Conservation (phyloP, 208 protist genomes). For the Trypanosomatidae sp. region DNA sequence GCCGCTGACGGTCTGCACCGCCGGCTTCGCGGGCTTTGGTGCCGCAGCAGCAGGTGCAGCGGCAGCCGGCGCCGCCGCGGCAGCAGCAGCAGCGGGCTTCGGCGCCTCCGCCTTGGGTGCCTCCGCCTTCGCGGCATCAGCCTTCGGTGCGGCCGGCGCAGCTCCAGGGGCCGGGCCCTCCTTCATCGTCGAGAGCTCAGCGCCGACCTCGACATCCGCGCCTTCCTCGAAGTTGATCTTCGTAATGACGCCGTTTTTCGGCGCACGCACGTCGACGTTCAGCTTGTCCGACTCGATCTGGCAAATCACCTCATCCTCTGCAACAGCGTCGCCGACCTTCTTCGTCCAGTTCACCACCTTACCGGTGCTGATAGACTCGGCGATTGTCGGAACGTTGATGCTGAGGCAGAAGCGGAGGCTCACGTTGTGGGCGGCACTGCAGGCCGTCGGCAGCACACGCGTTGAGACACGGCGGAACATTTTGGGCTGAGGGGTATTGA, state of each 20-base stretch:
- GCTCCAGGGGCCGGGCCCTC: conserved; percentile 51
- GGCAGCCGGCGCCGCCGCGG: conserved; percentile 20
- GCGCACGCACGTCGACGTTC: conserved; percentile 94
- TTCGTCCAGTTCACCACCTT: conserved; percentile 96
- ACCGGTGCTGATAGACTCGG: conserved; percentile 98
- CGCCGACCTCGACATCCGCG: conserved; percentile 91
- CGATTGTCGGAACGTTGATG: conserved; percentile 96
- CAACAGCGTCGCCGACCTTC: conserved; percentile 95
- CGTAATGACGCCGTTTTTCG: conserved; percentile 91
- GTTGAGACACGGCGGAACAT: conserved; percentile 75
- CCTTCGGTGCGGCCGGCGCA: conserved; percentile 14
- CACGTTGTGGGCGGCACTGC: conserved; percentile 35
- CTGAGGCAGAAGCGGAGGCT: conserved; percentile 79
- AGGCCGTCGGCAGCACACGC: conserved; percentile 30
- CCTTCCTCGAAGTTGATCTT: conserved; percentile 90
- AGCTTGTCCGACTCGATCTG: conserved; percentile 99
- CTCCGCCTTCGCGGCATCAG: conserved; percentile 14
- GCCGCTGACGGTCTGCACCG: conserved; percentile 33
- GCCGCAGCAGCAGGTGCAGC: conserved; percentile 6
- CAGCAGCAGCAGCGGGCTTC: too few relatives aligned
- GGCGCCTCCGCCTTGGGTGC: conserved; percentile 39
- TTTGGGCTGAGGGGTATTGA: neutral
- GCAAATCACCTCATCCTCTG: conserved; percentile 96
- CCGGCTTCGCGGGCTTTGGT: conserved; percentile 29
- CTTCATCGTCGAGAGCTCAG: conserved; percentile 89